Evolutionary conservation across 208 protist genomes (phyloP).

Genomic region (Trichomonas tenax): DNA sequence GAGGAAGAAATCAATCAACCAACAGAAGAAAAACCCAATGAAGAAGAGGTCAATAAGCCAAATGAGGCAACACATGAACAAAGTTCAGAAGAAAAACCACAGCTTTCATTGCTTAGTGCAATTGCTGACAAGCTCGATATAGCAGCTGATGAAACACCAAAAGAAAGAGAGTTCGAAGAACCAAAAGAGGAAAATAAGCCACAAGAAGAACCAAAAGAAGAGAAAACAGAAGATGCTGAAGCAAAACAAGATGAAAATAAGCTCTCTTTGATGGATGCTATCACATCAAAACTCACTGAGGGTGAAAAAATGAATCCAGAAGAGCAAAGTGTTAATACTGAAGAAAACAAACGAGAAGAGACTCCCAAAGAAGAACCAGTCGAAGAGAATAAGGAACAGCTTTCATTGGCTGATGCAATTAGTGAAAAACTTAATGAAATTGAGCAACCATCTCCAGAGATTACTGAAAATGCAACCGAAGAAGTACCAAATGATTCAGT

Average conservation of each 20-base stretch:
- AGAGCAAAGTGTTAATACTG: not conserved
- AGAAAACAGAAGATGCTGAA: not conserved
- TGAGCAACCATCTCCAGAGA: too few species aligned
- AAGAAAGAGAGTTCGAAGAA: too few species aligned
- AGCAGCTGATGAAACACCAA: too few species aligned
- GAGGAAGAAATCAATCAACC: not conserved
- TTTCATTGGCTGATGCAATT: not conserved
- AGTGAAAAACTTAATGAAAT: not conserved
- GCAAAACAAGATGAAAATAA: not conserved
- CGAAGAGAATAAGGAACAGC: too few species aligned
- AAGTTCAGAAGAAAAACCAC: too few species aligned
- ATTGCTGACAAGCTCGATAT: too few species aligned
- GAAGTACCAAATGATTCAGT: not conserved
- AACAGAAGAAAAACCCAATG: too few species aligned
- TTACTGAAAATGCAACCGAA: too few species aligned
- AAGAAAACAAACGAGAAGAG: too few species aligned
- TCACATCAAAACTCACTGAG: not conserved
- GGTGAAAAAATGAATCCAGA: not conserved
- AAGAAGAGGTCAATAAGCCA: too few species aligned
- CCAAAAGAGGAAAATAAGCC: not conserved
- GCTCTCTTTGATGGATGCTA: not conserved
- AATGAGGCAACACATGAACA: too few species aligned
- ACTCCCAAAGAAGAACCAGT: not conserved
- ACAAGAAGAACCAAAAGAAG: not conserved
- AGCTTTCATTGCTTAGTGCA: too few species aligned